Evolutionary conservation across 2,329 filamentous ascomycete genomes (phyloP).

Genomic region (Penicillium sp.): DNA sequence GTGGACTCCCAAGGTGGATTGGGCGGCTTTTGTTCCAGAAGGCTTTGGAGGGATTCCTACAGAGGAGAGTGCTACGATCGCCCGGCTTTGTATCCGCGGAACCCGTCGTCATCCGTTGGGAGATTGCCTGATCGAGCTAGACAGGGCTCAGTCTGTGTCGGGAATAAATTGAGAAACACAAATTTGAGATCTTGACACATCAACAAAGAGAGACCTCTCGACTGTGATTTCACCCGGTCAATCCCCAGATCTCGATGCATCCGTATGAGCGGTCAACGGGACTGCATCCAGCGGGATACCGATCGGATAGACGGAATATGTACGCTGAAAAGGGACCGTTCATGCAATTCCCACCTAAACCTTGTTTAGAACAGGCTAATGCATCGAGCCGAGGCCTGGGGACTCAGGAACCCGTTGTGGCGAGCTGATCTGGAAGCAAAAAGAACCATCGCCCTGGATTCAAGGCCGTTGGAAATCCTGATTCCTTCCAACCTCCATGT

Average conservation of each 20-base stretch:
- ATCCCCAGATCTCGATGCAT: too few species aligned
- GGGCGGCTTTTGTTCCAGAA: constrained; percentile 21
- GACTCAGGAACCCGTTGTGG: constrained; percentile 19
- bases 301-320: constrained; percentile 2
- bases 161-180: too few species aligned
- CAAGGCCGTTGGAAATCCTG: constrained; percentile 7
- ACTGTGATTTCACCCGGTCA: too few species aligned
- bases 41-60: constrained; percentile 3
- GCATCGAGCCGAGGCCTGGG: constrained; percentile 25
- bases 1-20: not conserved
- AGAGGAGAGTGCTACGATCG: constrained; percentile 12
- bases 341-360: constrained; percentile 22
- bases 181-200: too few species aligned
- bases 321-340: too few species aligned
- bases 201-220: too few species aligned
- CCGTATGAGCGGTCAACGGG: too few species aligned
- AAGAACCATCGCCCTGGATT: constrained; percentile 13
- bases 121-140: not conserved
- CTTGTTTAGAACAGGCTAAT: constrained; percentile 25
- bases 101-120: constrained; percentile 6
- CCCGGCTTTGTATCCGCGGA: constrained; percentile 22
- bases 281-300: too few species aligned
- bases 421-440: constrained; percentile 5
- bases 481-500: not conserved
- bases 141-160: too few species aligned